Conservation (phyloP, 768 basidiomycete genomes). For the Tephrocybe sp. region DNA sequence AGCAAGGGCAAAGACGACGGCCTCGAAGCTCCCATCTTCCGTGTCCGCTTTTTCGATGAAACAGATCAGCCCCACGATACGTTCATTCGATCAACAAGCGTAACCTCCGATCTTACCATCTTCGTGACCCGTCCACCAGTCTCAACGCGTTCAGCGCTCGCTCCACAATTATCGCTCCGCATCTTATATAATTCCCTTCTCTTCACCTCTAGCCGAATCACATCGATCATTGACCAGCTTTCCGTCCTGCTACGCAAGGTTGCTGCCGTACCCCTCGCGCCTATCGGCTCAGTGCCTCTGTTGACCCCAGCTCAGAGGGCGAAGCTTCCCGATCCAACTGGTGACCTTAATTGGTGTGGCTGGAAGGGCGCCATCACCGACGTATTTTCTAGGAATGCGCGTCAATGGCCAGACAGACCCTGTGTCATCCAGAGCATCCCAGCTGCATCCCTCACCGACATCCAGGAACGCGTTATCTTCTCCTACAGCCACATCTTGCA, state of each 20-base stretch:
- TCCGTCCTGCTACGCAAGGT: slow-evolving; percentile 73
- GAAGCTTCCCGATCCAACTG: slow-evolving; percentile 79
- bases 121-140: slow-evolving; percentile 77
- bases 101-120: slow-evolving; percentile 91
- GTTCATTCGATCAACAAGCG: slow-evolving; percentile 76
- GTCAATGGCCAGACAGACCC: slow-evolving; percentile 71
- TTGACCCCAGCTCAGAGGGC: slow-evolving; percentile 69
- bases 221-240: slow-evolving; percentile 83
- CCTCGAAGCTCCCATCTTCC: slow-evolving; percentile 71
- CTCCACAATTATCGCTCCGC: slow-evolving; percentile 75
- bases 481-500: slow-evolving; percentile 80
- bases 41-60: slow-evolving; percentile 96
- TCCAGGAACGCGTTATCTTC: slow-evolving; percentile 59
- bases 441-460: slow-evolving; percentile 32
- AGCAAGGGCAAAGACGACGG: slow-evolving; percentile 64
- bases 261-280: slow-evolving; percentile 61
- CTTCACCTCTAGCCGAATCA: slow-evolving; percentile 78
- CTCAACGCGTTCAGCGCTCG: slow-evolving; percentile 66
- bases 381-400: slow-evolving; percentile 89
- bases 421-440: slow-evolving; percentile 86
- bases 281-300: slow-evolving; percentile 79
- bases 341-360: slow-evolving; percentile 94
- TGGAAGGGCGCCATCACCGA: slow-evolving; percentile 98
- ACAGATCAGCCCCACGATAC: slow-evolving; percentile 72
- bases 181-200: slow-evolving; percentile 94